Evolutionary conservation across 306 rosid genomes (phyloP).

Genomic region (Trifolium fragiferum): DNA sequence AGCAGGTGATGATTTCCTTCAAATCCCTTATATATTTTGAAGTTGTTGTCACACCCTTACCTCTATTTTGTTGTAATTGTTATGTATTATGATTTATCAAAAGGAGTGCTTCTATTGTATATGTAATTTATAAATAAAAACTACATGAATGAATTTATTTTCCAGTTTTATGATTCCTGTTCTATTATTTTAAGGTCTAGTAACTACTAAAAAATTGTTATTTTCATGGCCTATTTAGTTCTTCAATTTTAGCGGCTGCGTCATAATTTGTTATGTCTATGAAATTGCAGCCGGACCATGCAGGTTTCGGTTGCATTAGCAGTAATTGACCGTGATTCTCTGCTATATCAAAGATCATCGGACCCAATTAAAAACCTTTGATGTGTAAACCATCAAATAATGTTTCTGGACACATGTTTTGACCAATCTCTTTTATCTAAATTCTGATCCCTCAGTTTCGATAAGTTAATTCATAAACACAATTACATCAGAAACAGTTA

Average conservation of each 20-base stretch:
- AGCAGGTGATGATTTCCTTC: slow-evolving; percentile 55
- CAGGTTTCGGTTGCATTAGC: neutral
- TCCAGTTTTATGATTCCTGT: neutral
- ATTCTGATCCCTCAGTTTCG: neutral
- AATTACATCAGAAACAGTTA: neutral
- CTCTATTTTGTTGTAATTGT: slow-evolving; percentile 27
- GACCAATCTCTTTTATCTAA: slow-evolving; percentile 4
- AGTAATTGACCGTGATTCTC: neutral
- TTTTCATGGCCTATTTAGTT: slow-evolving; percentile 30
- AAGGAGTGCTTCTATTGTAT: slow-evolving; percentile 26
- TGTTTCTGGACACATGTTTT: neutral
- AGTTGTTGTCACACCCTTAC: slow-evolving; percentile 7
- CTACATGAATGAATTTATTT: slow-evolving; percentile 15
- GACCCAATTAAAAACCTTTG: neutral
- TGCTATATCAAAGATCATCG: neutral
- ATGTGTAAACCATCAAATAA: slow-evolving; percentile 16
- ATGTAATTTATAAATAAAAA: slow-evolving; percentile 38
- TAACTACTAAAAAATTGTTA: slow-evolving; percentile 40
- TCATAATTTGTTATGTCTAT: neutral
- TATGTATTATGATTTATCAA: slow-evolving; percentile 28
- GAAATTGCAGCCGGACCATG: neutral
- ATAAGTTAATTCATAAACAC: too few relatives aligned
- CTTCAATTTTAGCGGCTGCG: neutral
- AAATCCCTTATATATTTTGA: slow-evolving; percentile 63
- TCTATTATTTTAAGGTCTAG: neutral